Percentiles rank a stretch among this genome's conserved stretches.
These are phyloP conservation scores for Lactarius hengduanensis DNA, from an alignment of 768 basidiomycete genomes.

Conservation along the genomic window DNA sequence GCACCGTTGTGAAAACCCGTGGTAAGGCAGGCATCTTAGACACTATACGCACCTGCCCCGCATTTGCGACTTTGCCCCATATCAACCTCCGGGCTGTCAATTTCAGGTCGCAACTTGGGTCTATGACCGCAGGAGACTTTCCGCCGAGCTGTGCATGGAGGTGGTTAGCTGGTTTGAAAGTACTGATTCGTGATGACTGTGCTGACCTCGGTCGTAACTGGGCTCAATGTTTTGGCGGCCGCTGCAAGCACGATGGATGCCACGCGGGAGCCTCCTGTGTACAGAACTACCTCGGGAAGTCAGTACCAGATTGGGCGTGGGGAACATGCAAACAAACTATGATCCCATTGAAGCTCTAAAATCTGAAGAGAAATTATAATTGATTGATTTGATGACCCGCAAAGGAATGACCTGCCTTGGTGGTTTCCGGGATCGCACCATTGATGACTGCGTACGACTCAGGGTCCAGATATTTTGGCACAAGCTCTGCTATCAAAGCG, in stretches of 20 bases:
- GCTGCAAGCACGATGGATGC: slow-evolving; percentile 67
- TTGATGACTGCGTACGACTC: slow-evolving; percentile 36
- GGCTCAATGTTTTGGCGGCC: slow-evolving; percentile 75
- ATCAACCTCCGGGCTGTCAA: slow-evolving; percentile 67
- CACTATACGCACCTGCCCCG: slow-evolving; percentile 45
- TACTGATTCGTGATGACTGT: not conserved
- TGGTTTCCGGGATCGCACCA: slow-evolving; percentile 36
- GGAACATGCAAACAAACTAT: slow-evolving; percentile 43
- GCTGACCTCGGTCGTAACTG: slow-evolving; percentile 55
- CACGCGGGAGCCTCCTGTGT: slow-evolving; percentile 59
- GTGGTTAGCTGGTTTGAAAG: not conserved
- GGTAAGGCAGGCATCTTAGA: not conserved
- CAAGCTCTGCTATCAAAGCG: slow-evolving; percentile 33
- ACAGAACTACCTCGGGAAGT: slow-evolving; percentile 47
- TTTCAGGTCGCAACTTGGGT: slow-evolving; percentile 64
- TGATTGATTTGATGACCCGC: not conserved
- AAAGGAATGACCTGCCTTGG: slow-evolving; percentile 29
- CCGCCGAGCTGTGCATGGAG: slow-evolving; percentile 52
- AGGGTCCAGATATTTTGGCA: slow-evolving; percentile 38
- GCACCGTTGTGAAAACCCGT: not conserved
- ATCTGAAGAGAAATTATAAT: slow-evolving; percentile 41
- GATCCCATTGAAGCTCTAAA: slow-evolving; percentile 67
- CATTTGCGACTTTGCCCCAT: slow-evolving; percentile 76
- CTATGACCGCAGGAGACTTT: slow-evolving; percentile 74
- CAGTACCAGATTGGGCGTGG: slow-evolving; percentile 23